Base-by-base conservation (phyloP, 108 stramenopile genomes). In the Ochromonas danica region DNA sequence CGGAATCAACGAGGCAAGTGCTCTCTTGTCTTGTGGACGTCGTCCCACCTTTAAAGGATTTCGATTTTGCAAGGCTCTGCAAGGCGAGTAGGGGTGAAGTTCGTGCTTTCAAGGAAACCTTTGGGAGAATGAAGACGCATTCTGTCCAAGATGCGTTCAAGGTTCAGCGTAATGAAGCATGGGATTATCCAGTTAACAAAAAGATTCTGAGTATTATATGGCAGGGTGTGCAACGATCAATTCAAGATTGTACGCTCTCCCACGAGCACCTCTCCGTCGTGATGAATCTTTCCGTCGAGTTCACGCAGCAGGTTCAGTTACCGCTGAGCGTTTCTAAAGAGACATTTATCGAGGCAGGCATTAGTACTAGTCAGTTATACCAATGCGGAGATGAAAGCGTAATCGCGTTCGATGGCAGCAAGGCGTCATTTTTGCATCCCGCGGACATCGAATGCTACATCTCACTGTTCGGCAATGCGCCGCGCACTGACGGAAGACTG, bases 381-480 rank as follows among this genome's bases (percentile, higher is more conserved):
- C 39, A 40, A 22, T 70, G 36, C 36, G 67, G 22, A 10, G 67
- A 70, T 40, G 40, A 70, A 17, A 40, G 67, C 36, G 40, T 70
- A 10, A 70, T 70, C 33, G 39, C 39, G 10, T 70, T 70, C 40
- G 36, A 40, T 22, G 67, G 67, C 33, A 31, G 67, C 39, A 31
- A 40, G 22, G 67, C 33, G 14, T 38, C 39, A 17, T 70, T 40
- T 70, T 38, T 70, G 40, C 67, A 70, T 31, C 67, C 67, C 36
- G 67, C 40, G 14, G 67, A 70, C 67, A 70, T 70, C 67, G 36
- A 40, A 40, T 40, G 36, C 36, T 70, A 31, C 40, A 31, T 70
- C 67, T 70, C 67, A 40, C 10, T 70, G 36, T 70, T 40, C 40
- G 67, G 67, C 14, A 40, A 38, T 70, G 67, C 10, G 33, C 67